Evolutionary conservation across 2,329 filamentous ascomycete genomes (phyloP), one percentile per base, ranked within the genome.

Genomic region (Colletotrichum sp.): DNA sequence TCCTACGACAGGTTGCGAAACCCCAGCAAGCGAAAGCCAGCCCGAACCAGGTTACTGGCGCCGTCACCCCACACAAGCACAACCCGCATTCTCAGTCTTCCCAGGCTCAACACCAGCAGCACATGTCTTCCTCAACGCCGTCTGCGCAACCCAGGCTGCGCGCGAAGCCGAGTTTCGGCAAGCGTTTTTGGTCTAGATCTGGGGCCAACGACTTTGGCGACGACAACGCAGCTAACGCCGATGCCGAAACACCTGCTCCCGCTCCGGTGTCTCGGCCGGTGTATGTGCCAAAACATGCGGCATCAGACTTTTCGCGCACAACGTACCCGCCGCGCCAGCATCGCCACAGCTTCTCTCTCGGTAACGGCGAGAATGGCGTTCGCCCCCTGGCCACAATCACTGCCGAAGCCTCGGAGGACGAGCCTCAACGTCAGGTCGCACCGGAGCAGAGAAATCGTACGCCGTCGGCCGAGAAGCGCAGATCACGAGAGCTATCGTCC

Each of bases 261-360:
- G 38, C 66, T 24, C 24, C 76, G 34, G 38, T 48, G 32, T 65
- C 55, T 24, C 76, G 38, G 28, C 43, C 70, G 26, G 70, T 72
- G 48, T 82, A 82, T 52, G 73, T 80, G 28, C 81, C 81, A 18
- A 79, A 77, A 36, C 81, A 83, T 74, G 81, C 81, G 5, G 81
- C 81, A n/a, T 71, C 80, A 55, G 81, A 83, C 66, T 83, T 82
- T 38, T 80, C 80, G 6, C 80, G 80, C 24, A 69, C 81, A 28
- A 75, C 78, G 2, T 58, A 78, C 6, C 36, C 56, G n/a, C 43
- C 70, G 69, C 79, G 56, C 72, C 79, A 48, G 24, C 75, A 66
- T 69, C 77, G 64, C 52, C 64, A 70, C 16, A 71, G 70, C 48
- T 52, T 38, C 38, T 38, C 32, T 48, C 26, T 76, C n/a, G 60